Evolutionary conservation across 768 basidiomycete species (phyloP).

Genomic region (Auricularia cornea): DNA sequence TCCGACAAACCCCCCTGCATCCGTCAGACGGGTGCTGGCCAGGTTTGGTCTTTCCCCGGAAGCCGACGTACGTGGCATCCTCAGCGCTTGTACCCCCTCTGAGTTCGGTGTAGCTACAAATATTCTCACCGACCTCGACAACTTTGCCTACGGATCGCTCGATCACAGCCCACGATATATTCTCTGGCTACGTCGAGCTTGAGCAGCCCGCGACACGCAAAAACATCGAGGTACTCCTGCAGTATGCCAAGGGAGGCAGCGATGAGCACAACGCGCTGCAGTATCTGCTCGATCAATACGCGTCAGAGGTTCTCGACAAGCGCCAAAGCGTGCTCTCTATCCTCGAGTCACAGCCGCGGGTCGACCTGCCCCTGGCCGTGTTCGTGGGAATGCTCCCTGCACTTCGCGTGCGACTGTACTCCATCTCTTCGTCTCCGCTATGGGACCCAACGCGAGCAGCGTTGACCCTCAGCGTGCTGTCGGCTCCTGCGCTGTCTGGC

Average conservation of each 20-base stretch:
- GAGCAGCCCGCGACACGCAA: constrained; percentile 38
- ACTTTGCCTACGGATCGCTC: constrained; percentile 33
- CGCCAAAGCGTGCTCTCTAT: constrained; percentile 36
- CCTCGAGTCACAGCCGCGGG: constrained; percentile 29
- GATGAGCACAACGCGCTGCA: constrained; percentile 20
- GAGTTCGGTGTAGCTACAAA: constrained; percentile 20
- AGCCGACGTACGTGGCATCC: constrained; percentile 23
- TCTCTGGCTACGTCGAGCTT: constrained; percentile 40
- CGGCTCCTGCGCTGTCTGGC: constrained; percentile 29
- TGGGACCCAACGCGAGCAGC: constrained; percentile 34
- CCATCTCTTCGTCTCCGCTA: constrained; percentile 41
- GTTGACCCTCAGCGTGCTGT: constrained; percentile 37
- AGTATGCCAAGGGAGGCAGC: constrained; percentile 8
- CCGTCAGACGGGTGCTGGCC: constrained; percentile 31
- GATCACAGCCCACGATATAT: constrained; percentile 28
- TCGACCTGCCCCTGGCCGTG: constrained; percentile 28
- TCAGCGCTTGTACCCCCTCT: not conserved
- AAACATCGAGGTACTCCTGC: constrained; percentile 28
- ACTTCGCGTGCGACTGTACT: constrained; percentile 43
- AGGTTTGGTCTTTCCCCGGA: constrained; percentile 31
- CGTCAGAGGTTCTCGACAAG: constrained; percentile 25
- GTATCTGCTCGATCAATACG: constrained; percentile 23
- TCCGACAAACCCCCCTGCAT: constrained; percentile 32
- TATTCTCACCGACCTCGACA: constrained; percentile 30
- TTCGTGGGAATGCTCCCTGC: constrained; percentile 37